Conservation (phyloP, 116 monocot species). For the Papilionanthe hybrid region DNA sequence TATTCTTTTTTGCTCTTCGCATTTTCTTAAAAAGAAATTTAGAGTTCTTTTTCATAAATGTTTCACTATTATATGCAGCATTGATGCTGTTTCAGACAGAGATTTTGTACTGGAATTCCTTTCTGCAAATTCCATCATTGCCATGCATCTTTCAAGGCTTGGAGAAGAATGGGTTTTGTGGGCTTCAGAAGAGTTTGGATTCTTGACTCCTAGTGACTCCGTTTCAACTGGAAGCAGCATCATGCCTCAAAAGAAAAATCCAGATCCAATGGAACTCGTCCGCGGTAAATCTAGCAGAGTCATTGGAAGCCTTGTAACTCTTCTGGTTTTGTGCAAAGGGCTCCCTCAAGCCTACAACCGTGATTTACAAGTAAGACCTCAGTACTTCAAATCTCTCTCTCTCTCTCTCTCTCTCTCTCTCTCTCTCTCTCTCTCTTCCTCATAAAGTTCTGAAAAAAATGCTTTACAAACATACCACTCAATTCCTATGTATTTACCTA, state of each 20-base stretch:
- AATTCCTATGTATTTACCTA: too few species aligned
- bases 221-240: slow-evolving; percentile 91
- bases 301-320: slow-evolving; percentile 65
- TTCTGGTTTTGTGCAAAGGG: slow-evolving; percentile 85
- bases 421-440: not conserved
- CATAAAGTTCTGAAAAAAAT: not conserved
- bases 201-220: slow-evolving; percentile 72
- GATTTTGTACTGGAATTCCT: slow-evolving; percentile 93
- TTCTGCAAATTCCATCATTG: slow-evolving; percentile 68
- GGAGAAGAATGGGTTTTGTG: slow-evolving; percentile 98
- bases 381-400: not conserved
- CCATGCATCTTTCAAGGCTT: slow-evolving; percentile 88
- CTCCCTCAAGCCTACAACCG: slow-evolving; percentile 95
- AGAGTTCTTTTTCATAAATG: not conserved
- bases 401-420: not conserved
- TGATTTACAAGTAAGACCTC: slow-evolving; percentile 66
- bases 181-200: slow-evolving; percentile 98
- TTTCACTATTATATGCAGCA: slow-evolving; percentile 38
- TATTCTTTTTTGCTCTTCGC: too few species aligned
- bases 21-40: not conserved
- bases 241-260: slow-evolving; percentile 99
- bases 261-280: slow-evolving; percentile 98
- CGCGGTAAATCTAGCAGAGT: slow-evolving; percentile 93
- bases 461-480: not conserved
- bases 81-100: slow-evolving; percentile 98